phyloP scores from a whole-genome alignment of 441 rosid species.

The Populus hybrid region DNA sequence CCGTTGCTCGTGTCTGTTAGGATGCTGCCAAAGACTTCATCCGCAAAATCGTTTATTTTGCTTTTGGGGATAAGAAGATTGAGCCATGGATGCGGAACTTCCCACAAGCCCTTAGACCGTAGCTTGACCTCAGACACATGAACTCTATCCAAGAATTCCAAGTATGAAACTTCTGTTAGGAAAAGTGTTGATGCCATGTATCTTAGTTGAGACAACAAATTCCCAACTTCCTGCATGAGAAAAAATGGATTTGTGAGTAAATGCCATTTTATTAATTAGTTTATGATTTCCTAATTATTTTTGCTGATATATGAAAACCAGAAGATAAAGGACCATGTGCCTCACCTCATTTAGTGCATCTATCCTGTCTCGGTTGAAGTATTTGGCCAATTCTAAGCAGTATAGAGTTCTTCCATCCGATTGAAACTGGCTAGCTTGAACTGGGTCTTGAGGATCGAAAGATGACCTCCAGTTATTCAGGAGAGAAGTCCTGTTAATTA shows the following conservation, averaged over 20 bases:
- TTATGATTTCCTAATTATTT: background rate
- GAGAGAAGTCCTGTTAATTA: conserved; percentile 74
- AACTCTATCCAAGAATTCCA: conserved; percentile 87
- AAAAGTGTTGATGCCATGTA: conserved; percentile 74
- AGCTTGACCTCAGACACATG: conserved; percentile 80
- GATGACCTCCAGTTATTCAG: conserved; percentile 81
- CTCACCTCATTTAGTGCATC: conserved; percentile 55
- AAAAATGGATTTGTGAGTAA: conserved; percentile 13
- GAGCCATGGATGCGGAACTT: conserved; percentile 98
- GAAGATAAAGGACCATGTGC: conserved; percentile 10
- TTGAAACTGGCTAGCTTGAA: conserved; percentile 68
- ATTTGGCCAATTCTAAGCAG: conserved; percentile 87
- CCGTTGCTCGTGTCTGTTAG: conserved; percentile 89
- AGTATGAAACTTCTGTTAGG: conserved; percentile 66
- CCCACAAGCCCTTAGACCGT: conserved; percentile 86
- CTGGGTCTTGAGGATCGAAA: conserved; percentile 71
- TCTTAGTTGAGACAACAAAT: conserved; percentile 52
- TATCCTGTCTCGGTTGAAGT: conserved; percentile 42
- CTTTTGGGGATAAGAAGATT: conserved; percentile 85
- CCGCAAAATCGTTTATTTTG: conserved; percentile 61
- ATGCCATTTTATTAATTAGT: conserved; percentile 2
- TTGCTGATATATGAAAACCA: conserved; percentile 2
- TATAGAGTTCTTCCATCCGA: conserved; percentile 75
- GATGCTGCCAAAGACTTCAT: conserved; percentile 71
- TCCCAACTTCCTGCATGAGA: conserved; percentile 61